phyloP scores from a whole-genome alignment of 495 filamentous ascomycete genomes.

The Xylaria bambusicola region DNA sequence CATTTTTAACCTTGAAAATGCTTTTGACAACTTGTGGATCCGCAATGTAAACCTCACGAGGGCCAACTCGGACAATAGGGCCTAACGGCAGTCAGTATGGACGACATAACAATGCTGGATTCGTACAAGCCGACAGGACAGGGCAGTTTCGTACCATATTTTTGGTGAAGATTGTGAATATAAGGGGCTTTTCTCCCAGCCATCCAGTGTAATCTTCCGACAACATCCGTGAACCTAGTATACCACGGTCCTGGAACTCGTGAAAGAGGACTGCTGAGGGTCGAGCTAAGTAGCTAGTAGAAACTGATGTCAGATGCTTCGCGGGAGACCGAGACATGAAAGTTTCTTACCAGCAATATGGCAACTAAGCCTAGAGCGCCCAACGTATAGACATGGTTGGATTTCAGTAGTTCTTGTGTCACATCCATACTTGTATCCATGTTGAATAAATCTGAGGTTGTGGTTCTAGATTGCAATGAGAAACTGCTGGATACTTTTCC shows the following conservation, averaged over 20 bases:
- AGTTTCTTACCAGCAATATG: not conserved
- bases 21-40: constrained; percentile 26
- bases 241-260: constrained; percentile 25
- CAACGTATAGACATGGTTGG: constrained; percentile 2
- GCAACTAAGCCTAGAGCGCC: constrained; percentile 5
- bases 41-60: constrained; percentile 53
- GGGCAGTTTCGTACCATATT: constrained; percentile 40
- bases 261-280: constrained; percentile 11
- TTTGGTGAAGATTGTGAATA: constrained; percentile 33
- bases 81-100: constrained; percentile 21
- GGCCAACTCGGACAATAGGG: constrained; percentile 57
- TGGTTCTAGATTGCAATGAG: not conserved
- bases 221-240: constrained; percentile 18
- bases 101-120: too few relatives aligned
- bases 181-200: constrained; percentile 13
- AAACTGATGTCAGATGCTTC: not conserved
- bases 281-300: constrained; percentile 5
- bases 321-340: not conserved
- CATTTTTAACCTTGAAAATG: constrained; percentile 25
- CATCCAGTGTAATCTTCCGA: constrained; percentile 23
- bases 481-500: too few relatives aligned
- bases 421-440: not conserved
- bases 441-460: not conserved
- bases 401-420: not conserved
- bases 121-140: too few relatives aligned